These are phyloP conservation scores for Pachyrhizus erosus DNA, from an alignment of 306 rosid genomes.

Conservation along the genomic window DNA sequence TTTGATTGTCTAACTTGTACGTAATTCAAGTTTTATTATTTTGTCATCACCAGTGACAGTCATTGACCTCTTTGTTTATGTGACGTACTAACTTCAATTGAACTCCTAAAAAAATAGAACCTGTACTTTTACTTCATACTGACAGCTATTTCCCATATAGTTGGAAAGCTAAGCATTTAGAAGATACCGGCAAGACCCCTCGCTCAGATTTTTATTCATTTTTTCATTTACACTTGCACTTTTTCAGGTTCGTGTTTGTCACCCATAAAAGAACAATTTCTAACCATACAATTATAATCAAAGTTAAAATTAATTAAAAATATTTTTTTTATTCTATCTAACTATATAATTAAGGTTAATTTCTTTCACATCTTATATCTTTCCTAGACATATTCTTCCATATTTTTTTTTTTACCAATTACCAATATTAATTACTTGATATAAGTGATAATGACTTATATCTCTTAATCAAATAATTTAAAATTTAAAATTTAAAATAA, in stretches of 20 bases:
- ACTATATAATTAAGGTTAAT: too few relatives aligned
- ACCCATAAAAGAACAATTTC: neutral
- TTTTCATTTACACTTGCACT: neutral
- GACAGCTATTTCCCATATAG: slow-evolving; percentile 45
- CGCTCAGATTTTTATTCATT: neutral
- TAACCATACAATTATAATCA: neutral
- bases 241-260: neutral
- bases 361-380: too few relatives aligned
- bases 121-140: neutral
- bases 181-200: neutral
- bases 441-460: too few relatives aligned
- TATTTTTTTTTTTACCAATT: too few relatives aligned
- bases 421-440: too few relatives aligned
- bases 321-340: too few relatives aligned
- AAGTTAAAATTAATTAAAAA: too few relatives aligned
- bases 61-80: slow-evolving; percentile 23
- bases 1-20: neutral
- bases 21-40: neutral
- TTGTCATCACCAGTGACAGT: neutral
- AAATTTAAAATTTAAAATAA: too few relatives aligned
- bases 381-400: too few relatives aligned
- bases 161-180: slow-evolving; percentile 26
- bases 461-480: too few relatives aligned
- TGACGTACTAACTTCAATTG: slow-evolving; percentile 13
- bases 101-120: slow-evolving; percentile 16